These are phyloP conservation scores for Veloporphyrellus conicus DNA, from an alignment of 1,284 basidiomycete genomes.

Conservation along the genomic window DNA sequence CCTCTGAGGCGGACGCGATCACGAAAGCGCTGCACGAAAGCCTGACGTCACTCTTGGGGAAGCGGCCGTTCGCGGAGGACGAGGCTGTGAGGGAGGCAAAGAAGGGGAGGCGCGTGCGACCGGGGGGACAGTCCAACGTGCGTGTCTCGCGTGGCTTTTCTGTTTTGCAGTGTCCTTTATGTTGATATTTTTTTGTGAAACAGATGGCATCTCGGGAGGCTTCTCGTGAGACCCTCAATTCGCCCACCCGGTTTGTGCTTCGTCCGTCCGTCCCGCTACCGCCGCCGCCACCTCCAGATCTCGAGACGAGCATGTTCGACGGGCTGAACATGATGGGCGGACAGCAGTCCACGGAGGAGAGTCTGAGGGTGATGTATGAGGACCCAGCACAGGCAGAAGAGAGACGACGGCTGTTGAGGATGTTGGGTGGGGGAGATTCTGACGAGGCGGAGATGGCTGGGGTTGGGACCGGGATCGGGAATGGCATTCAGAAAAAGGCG, in stretches of 20 bases:
- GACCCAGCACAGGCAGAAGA: slow-evolving; percentile 61
- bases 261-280: slow-evolving; percentile 1
- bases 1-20: slow-evolving; percentile 20
- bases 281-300: slow-evolving; percentile 5
- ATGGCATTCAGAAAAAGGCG: neutral
- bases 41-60: slow-evolving; percentile 62
- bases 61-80: slow-evolving; percentile 48
- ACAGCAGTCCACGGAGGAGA: slow-evolving; percentile 36
- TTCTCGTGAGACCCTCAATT: slow-evolving; percentile 30
- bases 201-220: slow-evolving; percentile 38
- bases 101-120: slow-evolving; percentile 42
- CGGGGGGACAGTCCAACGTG: slow-evolving; percentile 44
- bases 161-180: neutral
- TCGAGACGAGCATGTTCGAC: slow-evolving; percentile 34
- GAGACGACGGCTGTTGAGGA: slow-evolving; percentile 44
- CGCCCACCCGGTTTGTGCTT: slow-evolving; percentile 10
- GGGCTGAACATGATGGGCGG: slow-evolving; percentile 10
- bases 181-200: neutral
- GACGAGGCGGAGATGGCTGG: slow-evolving; percentile 4
- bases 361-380: slow-evolving; percentile 59
- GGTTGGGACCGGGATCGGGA: neutral
- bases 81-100: slow-evolving; percentile 13
- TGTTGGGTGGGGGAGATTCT: slow-evolving; percentile 22
- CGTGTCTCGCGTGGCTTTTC: slow-evolving; percentile 27
- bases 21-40: slow-evolving; percentile 53